These are phyloP conservation scores for Hebeloma cylindrosporum DNA, from an alignment of 768 basidiomycete species.

Conservation along the genomic window DNA sequence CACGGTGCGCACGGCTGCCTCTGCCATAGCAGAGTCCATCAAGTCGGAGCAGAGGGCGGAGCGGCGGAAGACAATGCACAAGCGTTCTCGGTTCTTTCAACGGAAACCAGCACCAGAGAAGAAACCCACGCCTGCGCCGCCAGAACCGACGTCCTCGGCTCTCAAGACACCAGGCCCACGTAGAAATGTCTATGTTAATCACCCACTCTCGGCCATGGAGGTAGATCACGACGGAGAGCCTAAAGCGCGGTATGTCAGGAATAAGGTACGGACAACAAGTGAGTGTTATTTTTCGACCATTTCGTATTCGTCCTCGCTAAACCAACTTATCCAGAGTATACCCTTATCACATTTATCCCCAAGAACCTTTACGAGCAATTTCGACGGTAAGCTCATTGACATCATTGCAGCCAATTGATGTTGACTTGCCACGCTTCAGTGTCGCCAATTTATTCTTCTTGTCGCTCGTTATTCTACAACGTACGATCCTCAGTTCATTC, in stretches of 20 bases:
- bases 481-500: constrained; percentile 38
- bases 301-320: constrained; percentile 5
- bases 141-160: constrained; percentile 27
- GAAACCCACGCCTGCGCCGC: constrained; percentile 36
- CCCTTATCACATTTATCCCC: constrained; percentile 84
- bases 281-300: constrained; percentile 37
- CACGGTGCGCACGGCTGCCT: constrained; percentile 91
- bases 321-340: constrained; percentile 66
- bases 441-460: constrained; percentile 95
- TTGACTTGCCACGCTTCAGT: constrained; percentile 33
- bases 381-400: constrained; percentile 59
- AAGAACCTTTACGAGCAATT: constrained; percentile 97
- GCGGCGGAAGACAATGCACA: constrained; percentile 51
- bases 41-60: constrained; percentile 72
- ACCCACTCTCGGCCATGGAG: constrained; percentile 62
- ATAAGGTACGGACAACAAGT: constrained; percentile 95
- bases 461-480: constrained; percentile 74
- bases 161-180: constrained; percentile 50
- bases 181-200: constrained; percentile 82
- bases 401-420: background rate
- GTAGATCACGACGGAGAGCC: constrained; percentile 76
- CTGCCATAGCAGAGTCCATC: constrained; percentile 85
- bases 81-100: constrained; percentile 62
- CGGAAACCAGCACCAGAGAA: constrained; percentile 45
- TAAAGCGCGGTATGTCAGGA: constrained; percentile 74